Percentiles rank a stretch among this genome's conserved stretches.
phyloP scores from a whole-genome alignment of 129 eudicot species.

The Erigeron canadensis region DNA sequence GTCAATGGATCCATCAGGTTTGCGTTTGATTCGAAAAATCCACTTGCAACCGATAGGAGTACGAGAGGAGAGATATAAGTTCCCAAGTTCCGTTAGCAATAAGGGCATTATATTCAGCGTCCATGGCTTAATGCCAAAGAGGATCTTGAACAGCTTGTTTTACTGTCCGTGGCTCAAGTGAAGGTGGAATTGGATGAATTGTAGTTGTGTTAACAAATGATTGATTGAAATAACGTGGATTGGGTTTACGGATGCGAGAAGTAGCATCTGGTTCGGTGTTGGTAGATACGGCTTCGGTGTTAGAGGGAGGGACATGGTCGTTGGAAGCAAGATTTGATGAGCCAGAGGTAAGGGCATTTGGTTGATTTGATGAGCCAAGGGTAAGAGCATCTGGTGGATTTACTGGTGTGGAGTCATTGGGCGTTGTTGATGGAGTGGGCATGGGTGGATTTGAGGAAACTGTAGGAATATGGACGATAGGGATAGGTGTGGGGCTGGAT shows the following conservation, averaged over 20 bases:
- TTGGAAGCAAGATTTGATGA: no score
- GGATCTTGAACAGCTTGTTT: background rate
- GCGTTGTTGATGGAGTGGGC: no score
- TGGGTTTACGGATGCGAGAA: background rate
- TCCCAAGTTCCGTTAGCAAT: background rate
- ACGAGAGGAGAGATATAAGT: background rate
- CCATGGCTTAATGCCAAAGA: background rate
- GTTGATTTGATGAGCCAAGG: no score
- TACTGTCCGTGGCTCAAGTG: background rate
- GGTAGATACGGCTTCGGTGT: no score
- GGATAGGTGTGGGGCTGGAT: no score
- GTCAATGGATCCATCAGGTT: background rate
- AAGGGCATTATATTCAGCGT: background rate
- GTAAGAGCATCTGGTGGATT: no score
- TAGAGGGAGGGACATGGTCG: no score
- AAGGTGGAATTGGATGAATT: background rate
- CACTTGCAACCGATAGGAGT: background rate
- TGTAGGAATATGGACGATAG: no score
- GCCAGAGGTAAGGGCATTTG: no score
- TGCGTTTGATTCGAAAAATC: background rate
- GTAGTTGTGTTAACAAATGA: background rate
- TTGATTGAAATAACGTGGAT: background rate
- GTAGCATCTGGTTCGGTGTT: no score
- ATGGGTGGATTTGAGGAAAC: no score
- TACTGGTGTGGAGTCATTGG: no score